These are phyloP conservation scores for Cryoendolithus antarcticus DNA, from an alignment of 2,329 filamentous ascomycete genomes.

Conservation along the genomic window DNA sequence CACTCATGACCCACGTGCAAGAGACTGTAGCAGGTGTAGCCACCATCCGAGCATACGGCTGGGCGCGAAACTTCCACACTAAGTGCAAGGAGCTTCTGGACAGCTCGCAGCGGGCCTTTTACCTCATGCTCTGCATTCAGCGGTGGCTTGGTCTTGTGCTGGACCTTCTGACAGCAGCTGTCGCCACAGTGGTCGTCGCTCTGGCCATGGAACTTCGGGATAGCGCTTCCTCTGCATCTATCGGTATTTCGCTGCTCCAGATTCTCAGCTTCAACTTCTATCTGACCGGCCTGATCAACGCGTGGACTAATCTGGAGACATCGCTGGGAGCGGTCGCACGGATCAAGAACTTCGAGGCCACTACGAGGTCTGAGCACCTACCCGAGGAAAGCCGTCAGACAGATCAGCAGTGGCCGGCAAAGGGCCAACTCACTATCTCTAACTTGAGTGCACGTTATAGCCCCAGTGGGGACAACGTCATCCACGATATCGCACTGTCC, in stretches of 20 bases:
- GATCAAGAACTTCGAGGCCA: conserved; percentile 36
- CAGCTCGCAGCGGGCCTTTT: conserved; percentile 28
- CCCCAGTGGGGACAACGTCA: conserved; percentile 23
- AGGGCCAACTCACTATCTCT: conserved; percentile 65
- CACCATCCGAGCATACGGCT: conserved; percentile 41
- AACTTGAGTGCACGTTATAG: conserved; percentile 40
- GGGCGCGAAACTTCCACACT: conserved; percentile 29
- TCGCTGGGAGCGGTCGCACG: conserved; percentile 44
- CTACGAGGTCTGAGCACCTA: background rate
- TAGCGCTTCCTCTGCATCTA: conserved; percentile 34
- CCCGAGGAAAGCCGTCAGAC: conserved; percentile 46
- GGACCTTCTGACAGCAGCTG: conserved; percentile 17
- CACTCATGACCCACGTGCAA: conserved; percentile 39
- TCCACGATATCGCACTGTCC: conserved; percentile 34
- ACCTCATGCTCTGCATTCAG: conserved; percentile 33
- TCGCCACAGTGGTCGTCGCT: conserved; percentile 25
- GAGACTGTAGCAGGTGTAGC: conserved; percentile 37
- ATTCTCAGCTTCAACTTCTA: conserved; percentile 41
- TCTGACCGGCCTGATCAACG: conserved; percentile 36
- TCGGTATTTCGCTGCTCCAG: conserved; percentile 42
- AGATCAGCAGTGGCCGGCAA: conserved; percentile 46
- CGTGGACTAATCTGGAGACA: conserved; percentile 47
- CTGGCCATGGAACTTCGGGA: conserved; percentile 21
- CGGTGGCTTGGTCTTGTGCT: conserved; percentile 32
- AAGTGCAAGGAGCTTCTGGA: conserved; percentile 10